These are phyloP conservation scores for Cladophialophora yegresii DNA, from an alignment of 2,329 filamentous ascomycete genomes.

Conservation along the genomic window DNA sequence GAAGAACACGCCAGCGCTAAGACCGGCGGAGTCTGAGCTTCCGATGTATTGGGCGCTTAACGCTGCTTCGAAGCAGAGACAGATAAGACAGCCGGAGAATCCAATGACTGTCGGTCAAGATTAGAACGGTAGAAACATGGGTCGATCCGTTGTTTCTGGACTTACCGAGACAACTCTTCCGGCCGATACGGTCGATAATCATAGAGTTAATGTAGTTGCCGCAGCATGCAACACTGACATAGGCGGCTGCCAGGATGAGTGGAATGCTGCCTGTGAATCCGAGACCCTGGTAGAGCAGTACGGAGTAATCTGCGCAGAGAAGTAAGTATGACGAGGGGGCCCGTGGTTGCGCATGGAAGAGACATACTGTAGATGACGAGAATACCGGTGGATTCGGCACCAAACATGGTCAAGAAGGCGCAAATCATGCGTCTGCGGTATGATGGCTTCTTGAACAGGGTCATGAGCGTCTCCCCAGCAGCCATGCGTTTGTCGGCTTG, in stretches of 20 bases:
- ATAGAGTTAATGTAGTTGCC: conserved; percentile 16
- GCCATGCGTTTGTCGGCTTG: neutral
- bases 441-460: conserved; percentile 13
- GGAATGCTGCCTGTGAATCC: conserved; percentile 5
- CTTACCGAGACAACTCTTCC: conserved; percentile 30
- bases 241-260: conserved; percentile 10
- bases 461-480: neutral
- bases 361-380: conserved; percentile 16
- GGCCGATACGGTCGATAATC: conserved; percentile 26
- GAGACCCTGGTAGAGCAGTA: conserved; percentile 14
- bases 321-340: too few species aligned
- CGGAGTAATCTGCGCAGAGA: conserved; percentile 20
- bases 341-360: too few species aligned
- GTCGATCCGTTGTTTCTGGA: too few species aligned
- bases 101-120: conserved; percentile 23
- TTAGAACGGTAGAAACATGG: too few species aligned
- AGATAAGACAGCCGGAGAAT: conserved; percentile 11
- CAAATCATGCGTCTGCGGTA: conserved; percentile 13
- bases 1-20: conserved; percentile 57
- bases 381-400: conserved; percentile 11
- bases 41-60: conserved; percentile 17
- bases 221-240: conserved; percentile 7
- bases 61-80: conserved; percentile 14
- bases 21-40: conserved; percentile 11
- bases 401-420: conserved; percentile 17